Evolutionary conservation across 495 filamentous ascomycete species (phyloP).

Genomic region (Staphylotrichum tortipilum): DNA sequence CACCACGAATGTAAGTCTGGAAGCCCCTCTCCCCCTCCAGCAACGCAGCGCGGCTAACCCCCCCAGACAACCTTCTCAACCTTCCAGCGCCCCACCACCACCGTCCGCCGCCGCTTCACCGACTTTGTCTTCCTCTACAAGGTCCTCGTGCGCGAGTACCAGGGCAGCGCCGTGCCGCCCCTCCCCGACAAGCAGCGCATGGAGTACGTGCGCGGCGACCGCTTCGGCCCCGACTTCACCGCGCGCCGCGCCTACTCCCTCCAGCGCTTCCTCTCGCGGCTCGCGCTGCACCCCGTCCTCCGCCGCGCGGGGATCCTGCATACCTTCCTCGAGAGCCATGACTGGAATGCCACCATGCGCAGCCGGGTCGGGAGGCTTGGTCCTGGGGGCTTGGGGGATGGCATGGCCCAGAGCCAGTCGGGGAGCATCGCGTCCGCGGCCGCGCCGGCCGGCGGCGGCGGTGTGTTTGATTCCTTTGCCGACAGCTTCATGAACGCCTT

Average conservation of each 20-base stretch:
- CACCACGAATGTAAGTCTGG: conserved; percentile 73
- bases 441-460: conserved; percentile 43
- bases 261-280: conserved; percentile 79
- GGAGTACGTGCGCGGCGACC: conserved; percentile 93
- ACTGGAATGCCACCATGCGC: conserved; percentile 96
- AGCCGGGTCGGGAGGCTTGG: conserved; percentile 53
- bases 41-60: too few species aligned
- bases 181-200: conserved; percentile 98
- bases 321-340: conserved; percentile 80
- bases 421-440: conserved; percentile 2
- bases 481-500: conserved; percentile 98
- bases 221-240: conserved; percentile 93
- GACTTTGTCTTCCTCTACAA: conserved; percentile 98
- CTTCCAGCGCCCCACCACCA: conserved; percentile 70
- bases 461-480: conserved; percentile 86
- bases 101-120: conserved; percentile 82
- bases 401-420: neutral
- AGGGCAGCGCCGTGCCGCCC: conserved; percentile 85
- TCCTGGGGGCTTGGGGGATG: conserved; percentile 14
- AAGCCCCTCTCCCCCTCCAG: too few species aligned
- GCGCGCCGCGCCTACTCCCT: conserved; percentile 79
- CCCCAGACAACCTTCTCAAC: conserved; percentile 81
- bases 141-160: conserved; percentile 74
- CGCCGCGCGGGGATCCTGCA: conserved; percentile 74
- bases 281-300: conserved; percentile 81